These are phyloP conservation scores for Tricholoma sp. DNA, from an alignment of 768 basidiomycete genomes.

Conservation along the genomic window DNA sequence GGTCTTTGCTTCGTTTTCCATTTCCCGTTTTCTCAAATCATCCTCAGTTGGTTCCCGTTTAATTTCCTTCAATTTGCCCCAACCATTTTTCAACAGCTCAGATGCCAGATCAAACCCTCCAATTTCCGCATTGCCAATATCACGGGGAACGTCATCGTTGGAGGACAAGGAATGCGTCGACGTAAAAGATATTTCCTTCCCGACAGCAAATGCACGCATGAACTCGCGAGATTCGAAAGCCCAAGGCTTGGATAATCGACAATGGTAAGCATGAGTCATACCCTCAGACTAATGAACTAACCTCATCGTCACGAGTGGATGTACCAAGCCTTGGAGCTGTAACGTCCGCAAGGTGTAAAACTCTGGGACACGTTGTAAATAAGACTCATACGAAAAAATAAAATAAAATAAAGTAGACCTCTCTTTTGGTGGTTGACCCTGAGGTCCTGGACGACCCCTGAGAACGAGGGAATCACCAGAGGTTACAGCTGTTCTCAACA, in stretches of 20 bases:
- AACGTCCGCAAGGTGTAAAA: conserved; percentile 87
- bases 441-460: conserved; percentile 68
- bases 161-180: conserved; percentile 76
- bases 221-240: conserved; percentile 94
- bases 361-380: conserved; percentile 37
- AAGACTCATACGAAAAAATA: neutral
- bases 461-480: conserved; percentile 89
- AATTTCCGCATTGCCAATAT: conserved; percentile 73
- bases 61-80: conserved; percentile 87
- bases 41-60: conserved; percentile 82
- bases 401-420: conserved; percentile 48
- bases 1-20: conserved; percentile 71
- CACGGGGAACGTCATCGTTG: conserved; percentile 72
- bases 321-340: conserved; percentile 82
- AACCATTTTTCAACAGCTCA: conserved; percentile 84
- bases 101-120: conserved; percentile 65
- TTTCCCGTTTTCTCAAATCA: conserved; percentile 62
- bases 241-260: conserved; percentile 55
- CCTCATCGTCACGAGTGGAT: conserved; percentile 85
- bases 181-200: conserved; percentile 84
- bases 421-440: conserved; percentile 89
- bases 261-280: neutral
- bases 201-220: conserved; percentile 77
- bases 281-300: conserved; percentile 20
- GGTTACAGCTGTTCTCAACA: conserved; percentile 59